Evolutionary conservation across 495 filamentous ascomycete species (phyloP).

Genomic region (Lasiosphaeriaceae sp.): DNA sequence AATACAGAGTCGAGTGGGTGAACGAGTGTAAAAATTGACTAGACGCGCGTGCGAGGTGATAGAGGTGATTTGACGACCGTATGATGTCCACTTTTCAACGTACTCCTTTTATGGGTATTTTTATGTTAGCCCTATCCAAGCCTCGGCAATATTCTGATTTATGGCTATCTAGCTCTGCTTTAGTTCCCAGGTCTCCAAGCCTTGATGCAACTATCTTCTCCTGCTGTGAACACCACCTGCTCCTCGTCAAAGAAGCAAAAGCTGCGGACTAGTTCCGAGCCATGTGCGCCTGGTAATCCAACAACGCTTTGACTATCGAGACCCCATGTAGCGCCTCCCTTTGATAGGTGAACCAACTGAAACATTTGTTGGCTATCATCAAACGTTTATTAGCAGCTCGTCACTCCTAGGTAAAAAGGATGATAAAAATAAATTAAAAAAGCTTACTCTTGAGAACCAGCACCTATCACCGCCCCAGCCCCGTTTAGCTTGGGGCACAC

Average conservation of each 20-base stretch:
- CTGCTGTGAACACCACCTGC: slow-evolving; percentile 67
- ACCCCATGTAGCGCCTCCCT: slow-evolving; percentile 52
- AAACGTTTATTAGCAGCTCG: not conserved
- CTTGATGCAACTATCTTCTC: slow-evolving; percentile 73
- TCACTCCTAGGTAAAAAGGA: not conserved
- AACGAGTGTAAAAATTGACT: not conserved
- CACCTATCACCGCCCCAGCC: slow-evolving; percentile 56
- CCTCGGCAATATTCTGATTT: too few species aligned
- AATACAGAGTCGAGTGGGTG: slow-evolving; percentile 6
- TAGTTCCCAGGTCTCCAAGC: slow-evolving; percentile 49
- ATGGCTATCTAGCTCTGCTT: not conserved
- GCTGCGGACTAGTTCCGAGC: slow-evolving; percentile 77
- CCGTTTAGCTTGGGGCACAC: slow-evolving; percentile 54
- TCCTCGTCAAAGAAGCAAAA: slow-evolving; percentile 71
- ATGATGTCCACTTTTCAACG: not conserved
- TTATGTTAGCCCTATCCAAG: too few species aligned
- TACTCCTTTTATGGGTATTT: too few species aligned
- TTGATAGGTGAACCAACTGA: slow-evolving; percentile 62
- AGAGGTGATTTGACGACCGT: not conserved
- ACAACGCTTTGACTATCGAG: slow-evolving; percentile 59
- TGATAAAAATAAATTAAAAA: slow-evolving; percentile 6
- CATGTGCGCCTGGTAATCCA: slow-evolving; percentile 71
- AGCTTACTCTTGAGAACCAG: slow-evolving; percentile 57
- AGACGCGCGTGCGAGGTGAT: not conserved
- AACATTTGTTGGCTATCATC: slow-evolving; percentile 55